Conservation (phyloP, 1,284 basidiomycete species). For the Ustilago sp. region DNA sequence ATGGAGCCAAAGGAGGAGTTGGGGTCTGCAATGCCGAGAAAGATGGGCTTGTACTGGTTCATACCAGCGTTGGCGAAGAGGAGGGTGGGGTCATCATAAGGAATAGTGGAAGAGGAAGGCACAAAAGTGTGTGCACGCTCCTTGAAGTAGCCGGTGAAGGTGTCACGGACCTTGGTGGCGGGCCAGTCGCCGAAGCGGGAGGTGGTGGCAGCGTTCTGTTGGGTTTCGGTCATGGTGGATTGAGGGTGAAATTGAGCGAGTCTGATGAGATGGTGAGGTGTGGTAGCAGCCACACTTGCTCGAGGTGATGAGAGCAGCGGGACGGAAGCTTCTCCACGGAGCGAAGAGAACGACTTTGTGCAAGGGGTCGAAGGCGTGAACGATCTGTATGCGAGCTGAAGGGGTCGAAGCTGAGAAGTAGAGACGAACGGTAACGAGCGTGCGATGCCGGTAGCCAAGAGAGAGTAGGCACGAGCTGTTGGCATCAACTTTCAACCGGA, state of each 20-base stretch:
- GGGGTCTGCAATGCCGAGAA: conserved; percentile 95
- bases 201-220: conserved; percentile 50
- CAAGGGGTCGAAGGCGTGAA: not conserved
- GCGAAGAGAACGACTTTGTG: not conserved
- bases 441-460: conserved; percentile 31
- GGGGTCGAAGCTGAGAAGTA: conserved; percentile 1
- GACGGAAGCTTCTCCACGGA: conserved; percentile 5
- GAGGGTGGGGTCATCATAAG: conserved; percentile 89
- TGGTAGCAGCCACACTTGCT: not conserved
- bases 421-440: conserved; percentile 19
- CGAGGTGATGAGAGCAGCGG: not conserved
- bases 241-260: not conserved
- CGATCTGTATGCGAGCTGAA: conserved; percentile 13
- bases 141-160: conserved; percentile 84
- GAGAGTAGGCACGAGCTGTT: conserved; percentile 32
- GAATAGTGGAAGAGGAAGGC: conserved; percentile 91
- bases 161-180: conserved; percentile 77
- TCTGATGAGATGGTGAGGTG: not conserved
- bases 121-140: conserved; percentile 86
- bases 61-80: conserved; percentile 91
- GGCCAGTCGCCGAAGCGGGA: conserved; percentile 75
- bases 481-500: conserved; percentile 27
- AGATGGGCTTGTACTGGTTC: conserved; percentile 86
- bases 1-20: conserved; percentile 87
- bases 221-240: conserved; percentile 32